Evolutionary conservation across 176 grass and related monocot genomes (phyloP), one percentile per base, ranked within the genome.

Genomic region (Luzula sylvatica): DNA sequence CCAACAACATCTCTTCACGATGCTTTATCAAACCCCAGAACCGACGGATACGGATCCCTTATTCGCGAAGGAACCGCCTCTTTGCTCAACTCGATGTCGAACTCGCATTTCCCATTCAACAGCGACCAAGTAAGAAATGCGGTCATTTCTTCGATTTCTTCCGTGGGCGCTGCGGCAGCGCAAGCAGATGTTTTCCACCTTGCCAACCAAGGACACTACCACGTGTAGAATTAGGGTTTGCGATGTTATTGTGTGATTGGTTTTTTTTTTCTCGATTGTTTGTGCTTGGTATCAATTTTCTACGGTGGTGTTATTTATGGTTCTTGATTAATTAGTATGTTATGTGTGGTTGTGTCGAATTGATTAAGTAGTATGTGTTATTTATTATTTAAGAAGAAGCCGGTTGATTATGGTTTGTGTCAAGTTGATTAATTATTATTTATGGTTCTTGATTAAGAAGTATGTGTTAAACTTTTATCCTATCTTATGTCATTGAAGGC

Each of bases 51-150:
- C 5, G 70, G 80, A 13, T 73, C 69, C 14, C 78, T 88, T 20
- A 71, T 88, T 23, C 77, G 84, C 0, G 83, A 95, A 52, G 83
- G 83, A 19, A 79, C 80, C 8, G 83, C 83, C 17, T 67, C 90
- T 18, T 86, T 67, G 42, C 90, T 95, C 63, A 88, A 95, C 57
- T 88, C 90, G 44, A 61, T 82, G 20, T 80, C 68, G 61, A 76
- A 78, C 59, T 66, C 66, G 14, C 71, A 78, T 15, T 95, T 86
- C 15, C 77, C 76, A n/a, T 79, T 82, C 38, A 79, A 35, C 26
- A 76, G 61, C 20, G 70, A 79, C 44, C 77, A 95, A 61, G 90
- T 95, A 23, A 76, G 74, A 63, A 63, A 79, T 2, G 68, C 67
- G n/a, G 53, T 95, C 9, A 2, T 51, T 50, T 18, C 65, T 7